Evolutionary conservation across 2,329 filamentous ascomycete species (phyloP), one percentile per base, ranked within the genome.

Genomic region (Curvularia lunata): DNA sequence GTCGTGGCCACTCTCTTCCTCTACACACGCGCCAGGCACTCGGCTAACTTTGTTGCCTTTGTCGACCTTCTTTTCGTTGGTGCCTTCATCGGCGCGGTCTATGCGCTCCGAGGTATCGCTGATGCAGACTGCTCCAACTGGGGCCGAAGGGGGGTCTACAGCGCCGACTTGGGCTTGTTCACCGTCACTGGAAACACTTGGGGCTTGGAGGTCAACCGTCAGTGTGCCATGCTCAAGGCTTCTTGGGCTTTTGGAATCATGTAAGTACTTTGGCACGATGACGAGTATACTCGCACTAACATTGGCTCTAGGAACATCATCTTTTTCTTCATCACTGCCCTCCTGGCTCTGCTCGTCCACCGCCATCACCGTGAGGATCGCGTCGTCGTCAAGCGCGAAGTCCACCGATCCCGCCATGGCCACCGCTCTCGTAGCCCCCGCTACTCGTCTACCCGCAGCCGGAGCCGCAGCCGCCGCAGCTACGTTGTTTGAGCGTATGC

Each of bases 201-300:
- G 57, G 76, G 82, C 41, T 72, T 88, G 40, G 77, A 83, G 52
- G 77, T 88, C 37, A 83, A 91, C 77, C 94, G 94, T 83, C 86
- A 87, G 5, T 98, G 94, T 79, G 86, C 89, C 48, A 95, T 97
- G 91, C 86, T 97, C 72, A 98, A 97, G 85, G 90, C 93, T 1
- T 85, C 83, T 65, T 98, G 92, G 79, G 94, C 92, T 2, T 88
- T 97, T 66, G 92, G 86, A 48, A 97, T 98, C 76, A 96, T 97
- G 78, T 94, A 77, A 79, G 80, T 66, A 27, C 34, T 21, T 28
- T 5, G 21, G n/a, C 27, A 5, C 32, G 1, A 23, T 2, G 16
- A 30, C n/a, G 21, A 2, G 10, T n/a, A 28, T n/a, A 21, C 19
- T 27, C 13, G 37, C 45, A 25, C 65, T 72, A 78, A 79, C 55